A percentile compares a stretch with the other conserved stretches of the same genome.
phyloP scores from a whole-genome alignment of 2,329 filamentous ascomycete species.

The Fusarium incarnatum region DNA sequence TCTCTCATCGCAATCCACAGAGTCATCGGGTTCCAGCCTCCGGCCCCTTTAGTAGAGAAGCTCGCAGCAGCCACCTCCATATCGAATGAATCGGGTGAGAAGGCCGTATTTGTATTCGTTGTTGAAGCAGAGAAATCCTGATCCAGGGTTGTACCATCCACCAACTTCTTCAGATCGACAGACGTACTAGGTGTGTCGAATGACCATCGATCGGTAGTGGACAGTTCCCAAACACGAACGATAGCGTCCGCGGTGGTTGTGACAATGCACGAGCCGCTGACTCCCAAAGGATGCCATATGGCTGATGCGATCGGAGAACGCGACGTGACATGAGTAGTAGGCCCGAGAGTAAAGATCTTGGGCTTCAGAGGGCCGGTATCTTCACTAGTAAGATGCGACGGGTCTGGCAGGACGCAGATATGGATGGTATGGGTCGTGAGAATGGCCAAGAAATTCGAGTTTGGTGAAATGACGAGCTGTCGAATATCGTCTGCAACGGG shows the following conservation, averaged over 20 bases:
- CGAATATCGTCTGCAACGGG: slow-evolving; percentile 84
- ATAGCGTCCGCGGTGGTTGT: slow-evolving; percentile 90
- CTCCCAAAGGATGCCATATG: slow-evolving; percentile 92
- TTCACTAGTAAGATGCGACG: slow-evolving; percentile 76
- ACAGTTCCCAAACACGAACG: slow-evolving; percentile 90
- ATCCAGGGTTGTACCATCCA: slow-evolving; percentile 82
- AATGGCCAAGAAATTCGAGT: slow-evolving; percentile 84
- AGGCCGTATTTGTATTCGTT: slow-evolving; percentile 80
- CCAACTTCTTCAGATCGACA: slow-evolving; percentile 89
- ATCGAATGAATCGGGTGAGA: slow-evolving; percentile 89
- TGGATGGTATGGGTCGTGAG: slow-evolving; percentile 89
- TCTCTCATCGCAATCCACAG: slow-evolving; percentile 96
- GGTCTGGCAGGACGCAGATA: slow-evolving; percentile 85
- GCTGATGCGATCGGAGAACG: slow-evolving; percentile 83
- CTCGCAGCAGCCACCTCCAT: slow-evolving; percentile 93
- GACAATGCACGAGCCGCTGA: slow-evolving; percentile 83
- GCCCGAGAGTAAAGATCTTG: slow-evolving; percentile 91
- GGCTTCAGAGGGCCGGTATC: slow-evolving; percentile 78
- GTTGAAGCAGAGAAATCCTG: slow-evolving; percentile 85
- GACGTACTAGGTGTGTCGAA: slow-evolving; percentile 87
- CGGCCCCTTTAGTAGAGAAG: slow-evolving; percentile 75
- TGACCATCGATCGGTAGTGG: slow-evolving; percentile 84
- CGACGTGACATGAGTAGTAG: slow-evolving; percentile 90
- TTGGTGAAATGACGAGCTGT: slow-evolving; percentile 86
- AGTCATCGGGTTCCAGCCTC: slow-evolving; percentile 96